Evolutionary conservation across 257 asterid genomes (phyloP).

Genomic region (Solanum gandarillasii): DNA sequence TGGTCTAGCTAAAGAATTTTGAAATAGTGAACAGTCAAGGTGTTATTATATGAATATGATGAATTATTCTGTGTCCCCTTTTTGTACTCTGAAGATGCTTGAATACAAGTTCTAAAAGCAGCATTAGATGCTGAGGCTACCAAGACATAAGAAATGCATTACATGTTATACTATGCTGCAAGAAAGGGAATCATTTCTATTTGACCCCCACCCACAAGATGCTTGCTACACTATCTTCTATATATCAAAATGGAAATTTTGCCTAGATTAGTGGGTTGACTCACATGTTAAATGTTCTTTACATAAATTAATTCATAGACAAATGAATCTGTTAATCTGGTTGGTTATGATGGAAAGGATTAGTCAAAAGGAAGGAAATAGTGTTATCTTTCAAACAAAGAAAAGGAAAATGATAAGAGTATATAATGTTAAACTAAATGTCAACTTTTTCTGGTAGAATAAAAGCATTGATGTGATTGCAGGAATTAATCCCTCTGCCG

Average conservation of each 20-base stretch:
- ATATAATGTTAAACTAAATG: not conserved
- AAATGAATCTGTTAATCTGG: not conserved
- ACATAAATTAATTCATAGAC: not conserved
- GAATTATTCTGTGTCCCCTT: not conserved
- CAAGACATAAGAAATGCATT: not conserved
- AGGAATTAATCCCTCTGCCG: not conserved
- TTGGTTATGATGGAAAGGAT: not conserved
- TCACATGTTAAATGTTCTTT: constrained; percentile 1
- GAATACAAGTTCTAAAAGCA: not conserved
- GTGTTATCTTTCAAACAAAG: not conserved
- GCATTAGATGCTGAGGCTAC: not conserved
- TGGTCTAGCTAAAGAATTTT: not conserved
- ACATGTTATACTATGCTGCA: not conserved
- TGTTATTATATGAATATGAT: not conserved
- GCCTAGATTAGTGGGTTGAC: not conserved
- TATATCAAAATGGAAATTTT: not conserved
- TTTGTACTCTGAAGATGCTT: constrained; percentile 2
- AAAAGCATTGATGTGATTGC: constrained; percentile 7
- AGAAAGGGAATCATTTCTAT: not conserved
- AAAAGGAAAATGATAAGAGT: not conserved
- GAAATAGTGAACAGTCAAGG: not conserved
- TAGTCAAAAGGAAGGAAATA: not conserved
- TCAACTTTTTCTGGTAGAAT: not conserved
- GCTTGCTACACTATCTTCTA: not conserved
- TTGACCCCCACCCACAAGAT: constrained; percentile 1